A percentile compares a stretch with the other conserved stretches of the same genome.
These are phyloP conservation scores for Colletotrichum phormii DNA, from an alignment of 2,329 filamentous ascomycete genomes.

Conservation along the genomic window DNA sequence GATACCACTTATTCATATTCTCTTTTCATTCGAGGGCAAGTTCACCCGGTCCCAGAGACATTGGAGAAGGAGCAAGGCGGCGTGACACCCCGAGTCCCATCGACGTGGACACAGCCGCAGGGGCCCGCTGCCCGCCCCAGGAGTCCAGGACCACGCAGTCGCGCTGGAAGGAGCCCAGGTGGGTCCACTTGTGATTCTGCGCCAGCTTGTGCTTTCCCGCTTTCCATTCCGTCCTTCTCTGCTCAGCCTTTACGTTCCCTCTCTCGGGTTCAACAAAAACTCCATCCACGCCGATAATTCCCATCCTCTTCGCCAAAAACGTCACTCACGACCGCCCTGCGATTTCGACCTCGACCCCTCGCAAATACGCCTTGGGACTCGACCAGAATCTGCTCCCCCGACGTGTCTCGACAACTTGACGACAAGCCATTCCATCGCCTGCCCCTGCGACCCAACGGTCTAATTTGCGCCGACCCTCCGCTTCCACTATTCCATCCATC, in stretches of 20 bases:
- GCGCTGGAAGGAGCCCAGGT: not conserved
- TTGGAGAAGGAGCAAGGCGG: not conserved
- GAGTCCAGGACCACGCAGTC: too few relatives aligned
- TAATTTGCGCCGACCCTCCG: conserved; percentile 36
- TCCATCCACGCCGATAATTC: not conserved
- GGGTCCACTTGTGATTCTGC: not conserved
- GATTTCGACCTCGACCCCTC: conserved; percentile 5
- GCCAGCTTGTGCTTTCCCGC: not conserved
- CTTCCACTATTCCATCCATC: not conserved
- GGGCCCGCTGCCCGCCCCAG: not conserved
- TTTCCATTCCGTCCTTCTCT: not conserved
- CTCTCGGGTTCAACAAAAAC: conserved; percentile 21
- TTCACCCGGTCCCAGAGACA: not conserved
- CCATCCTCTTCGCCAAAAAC: not conserved
- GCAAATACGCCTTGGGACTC: not conserved
- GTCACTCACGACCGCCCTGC: not conserved
- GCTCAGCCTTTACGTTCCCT: not conserved
- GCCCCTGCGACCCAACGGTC: conserved; percentile 6
- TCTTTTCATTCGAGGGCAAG: too few relatives aligned
- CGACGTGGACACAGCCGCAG: not conserved
- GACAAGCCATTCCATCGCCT: not conserved
- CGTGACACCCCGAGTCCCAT: not conserved
- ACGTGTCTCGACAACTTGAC: not conserved
- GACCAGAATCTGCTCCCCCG: not conserved
- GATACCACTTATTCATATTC: too few relatives aligned